Percentiles rank a stretch among this genome's conserved stretches.
These are phyloP conservation scores for Cryphonectria naterciae DNA, from an alignment of 2,329 filamentous ascomycete species.

Conservation along the genomic window DNA sequence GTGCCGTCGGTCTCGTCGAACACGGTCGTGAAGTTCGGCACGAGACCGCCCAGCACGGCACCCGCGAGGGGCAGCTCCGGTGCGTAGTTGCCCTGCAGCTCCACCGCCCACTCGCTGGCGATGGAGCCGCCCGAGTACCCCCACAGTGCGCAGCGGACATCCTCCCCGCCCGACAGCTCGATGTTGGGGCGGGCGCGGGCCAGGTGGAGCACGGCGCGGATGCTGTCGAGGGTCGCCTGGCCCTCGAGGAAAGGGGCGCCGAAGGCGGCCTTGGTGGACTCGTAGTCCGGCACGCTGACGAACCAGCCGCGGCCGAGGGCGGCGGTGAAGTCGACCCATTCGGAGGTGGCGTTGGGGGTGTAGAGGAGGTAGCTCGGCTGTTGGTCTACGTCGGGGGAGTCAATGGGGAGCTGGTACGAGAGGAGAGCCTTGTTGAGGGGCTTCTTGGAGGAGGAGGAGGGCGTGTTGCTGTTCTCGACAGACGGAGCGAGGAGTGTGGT, in stretches of 20 bases:
- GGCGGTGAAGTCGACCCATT: neutral
- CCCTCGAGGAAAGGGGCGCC: neutral
- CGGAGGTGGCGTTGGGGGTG: neutral
- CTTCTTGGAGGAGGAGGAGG: neutral
- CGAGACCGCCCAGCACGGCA: neutral
- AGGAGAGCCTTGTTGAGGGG: neutral
- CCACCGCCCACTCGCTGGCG: constrained; percentile 2
- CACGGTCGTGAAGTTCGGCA: neutral
- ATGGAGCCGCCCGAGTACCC: constrained; percentile 3
- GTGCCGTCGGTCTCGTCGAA: constrained; percentile 1
- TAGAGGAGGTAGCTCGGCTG: constrained; percentile 5
- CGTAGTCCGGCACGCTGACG: constrained; percentile 4
- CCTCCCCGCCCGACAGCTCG: neutral
- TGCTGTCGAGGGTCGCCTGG: neutral
- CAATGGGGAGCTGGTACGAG: neutral
- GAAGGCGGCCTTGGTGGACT: neutral
- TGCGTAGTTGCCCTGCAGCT: neutral
- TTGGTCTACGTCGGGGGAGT: neutral
- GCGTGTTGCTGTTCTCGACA: no score
- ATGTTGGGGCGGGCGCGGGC: neutral
- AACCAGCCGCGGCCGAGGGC: constrained; percentile 6
- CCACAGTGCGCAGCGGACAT: neutral
- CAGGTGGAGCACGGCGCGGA: neutral
- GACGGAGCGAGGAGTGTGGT: neutral
- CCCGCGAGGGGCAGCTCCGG: neutral